Base-by-base conservation (phyloP, 169 alveolate species). In the Plasmodium vinckei region DNA sequence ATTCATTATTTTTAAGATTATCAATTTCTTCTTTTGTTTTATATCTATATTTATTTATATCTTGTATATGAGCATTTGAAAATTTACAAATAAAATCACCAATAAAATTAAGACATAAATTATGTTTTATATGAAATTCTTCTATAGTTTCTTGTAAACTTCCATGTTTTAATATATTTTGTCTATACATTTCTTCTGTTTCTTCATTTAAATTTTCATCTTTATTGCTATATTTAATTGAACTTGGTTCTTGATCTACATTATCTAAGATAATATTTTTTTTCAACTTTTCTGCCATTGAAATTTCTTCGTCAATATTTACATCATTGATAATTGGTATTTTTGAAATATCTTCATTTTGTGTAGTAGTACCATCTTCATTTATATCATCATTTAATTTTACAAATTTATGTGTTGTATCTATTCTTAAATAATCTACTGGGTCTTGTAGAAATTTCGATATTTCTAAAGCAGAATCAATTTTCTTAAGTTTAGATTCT, bases 1-100 rank as follows among this genome's bases (percentile, higher is more conserved):
- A 17, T 27, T 82, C 60, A 21, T 82, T 82, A 12, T 13, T n/a
- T 7, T 33, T 7, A 25, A 57, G 5, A 7, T 33, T 46, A 53
- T 67, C 63, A 12, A 67, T 39, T 70, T 82, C 90, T 67, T 47
- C 84, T 53, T 82, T 68, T 53, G 67, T 67, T 70, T 47, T 64
- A 42, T 13, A 7, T 70, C 73, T 67, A 67, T 82, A 82, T 46
- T 57, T 82, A 67, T 82, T 82, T 25, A 67, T 53, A 10, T 33
- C 56, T 7, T 67, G 49, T 60, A 70, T 67, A 67, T 44, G 57
- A 49, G 61, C 60, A 27, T 70, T 68, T 13, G 90, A 39, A 54
- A 51, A 13, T 54, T 82, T 82, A 54, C 90, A 82, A 2, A 82
- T 82, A 33, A 67, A 82, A 53, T 82, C 90, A 1, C 90, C 90